Evolutionary conservation across 352 stramenopile species (phyloP), one percentile per base, ranked within the genome.

Genomic region (Globisporangium splendens): DNA sequence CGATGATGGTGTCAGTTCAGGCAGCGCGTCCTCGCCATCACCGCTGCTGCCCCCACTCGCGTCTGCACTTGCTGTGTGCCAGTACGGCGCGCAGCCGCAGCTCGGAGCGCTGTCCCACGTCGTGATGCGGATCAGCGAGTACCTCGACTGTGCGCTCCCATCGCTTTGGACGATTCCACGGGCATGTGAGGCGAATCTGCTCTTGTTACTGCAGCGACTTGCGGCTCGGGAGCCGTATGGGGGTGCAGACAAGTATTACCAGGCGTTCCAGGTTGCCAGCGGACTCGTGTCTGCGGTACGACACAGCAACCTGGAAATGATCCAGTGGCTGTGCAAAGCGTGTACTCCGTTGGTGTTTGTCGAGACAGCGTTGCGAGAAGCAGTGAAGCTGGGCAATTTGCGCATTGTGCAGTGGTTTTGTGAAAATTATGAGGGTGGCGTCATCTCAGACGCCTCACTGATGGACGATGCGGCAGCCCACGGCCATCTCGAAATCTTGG

Each of bases 131-230:
- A 38, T 58, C 21, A 58, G 52, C 20, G 39, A 10, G 21, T 58
- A 41, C 41, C 17, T 57, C 20, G 51, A 57, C 41, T 31, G n/a
- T 17, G 51, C 39, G 12, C 31, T 31, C 8, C 51, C 51, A n/a
- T 20, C 20, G 38, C 17, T 10, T 11, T 57, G 51, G 39, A 57
- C 11, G 15, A 11, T 57, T 20, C 18, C 8, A n/a, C 50, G 18
- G 31, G 50, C 31, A 21, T 46, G 49, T 44, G 49, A 8, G 13
- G 11, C n/a, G 12, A 21, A 5, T 35, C 14, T 24, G 17, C 18
- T 54, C 3, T 24, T 21, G 17, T 13, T 54, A 24, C 49, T 54
- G 49, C 8, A 38, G 28, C 49, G 49, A 28, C 17, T 18, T 20
- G 49, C 49, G 17, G 49, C 49, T 43, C 49, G 31, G 28, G 28